phyloP scores from a whole-genome alignment of 2,329 filamentous ascomycete species.

The Fusarium sulawesiense region DNA sequence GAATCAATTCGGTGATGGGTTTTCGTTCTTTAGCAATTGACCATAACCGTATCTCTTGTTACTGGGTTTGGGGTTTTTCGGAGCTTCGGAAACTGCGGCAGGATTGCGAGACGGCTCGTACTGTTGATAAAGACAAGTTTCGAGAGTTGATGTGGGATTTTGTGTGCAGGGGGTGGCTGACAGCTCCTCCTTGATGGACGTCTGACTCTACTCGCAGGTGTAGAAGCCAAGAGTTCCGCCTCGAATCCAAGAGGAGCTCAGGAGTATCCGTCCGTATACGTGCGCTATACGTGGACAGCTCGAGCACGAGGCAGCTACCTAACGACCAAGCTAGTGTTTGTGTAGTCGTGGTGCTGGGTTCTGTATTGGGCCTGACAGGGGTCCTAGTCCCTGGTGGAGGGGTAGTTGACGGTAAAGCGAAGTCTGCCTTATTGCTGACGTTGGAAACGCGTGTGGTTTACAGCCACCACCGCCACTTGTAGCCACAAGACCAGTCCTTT shows the following conservation, averaged over 20 bases:
- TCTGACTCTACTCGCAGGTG: conserved; percentile 30
- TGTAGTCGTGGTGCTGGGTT: conserved; percentile 32
- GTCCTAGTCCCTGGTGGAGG: conserved; percentile 27
- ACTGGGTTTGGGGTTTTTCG: conserved; percentile 19
- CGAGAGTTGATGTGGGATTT: conserved; percentile 17
- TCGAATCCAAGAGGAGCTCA: conserved; percentile 22
- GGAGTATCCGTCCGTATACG: conserved; percentile 32
- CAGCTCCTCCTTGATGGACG: conserved; percentile 11
- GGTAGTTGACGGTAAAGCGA: conserved; percentile 27
- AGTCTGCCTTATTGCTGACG: conserved; percentile 31
- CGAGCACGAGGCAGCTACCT: conserved; percentile 38
- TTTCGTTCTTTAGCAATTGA: conserved; percentile 35
- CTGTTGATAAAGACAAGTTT: conserved; percentile 32
- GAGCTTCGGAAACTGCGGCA: conserved; percentile 30
- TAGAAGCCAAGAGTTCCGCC: conserved; percentile 34
- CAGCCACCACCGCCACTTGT: conserved; percentile 35
- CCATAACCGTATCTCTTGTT: conserved; percentile 41
- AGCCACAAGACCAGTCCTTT: conserved; percentile 28
- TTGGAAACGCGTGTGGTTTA: conserved; percentile 22
- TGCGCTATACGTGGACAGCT: conserved; percentile 42
- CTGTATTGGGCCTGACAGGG: conserved; percentile 35
- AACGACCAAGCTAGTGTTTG: conserved; percentile 41
- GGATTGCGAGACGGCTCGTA: conserved; percentile 7
- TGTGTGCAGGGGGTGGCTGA: conserved; percentile 31
- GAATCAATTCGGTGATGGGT: conserved; percentile 17